Evolutionary conservation across 805 yeast genomes (phyloP).

Genomic region (Metschnikowia dekortorum): DNA sequence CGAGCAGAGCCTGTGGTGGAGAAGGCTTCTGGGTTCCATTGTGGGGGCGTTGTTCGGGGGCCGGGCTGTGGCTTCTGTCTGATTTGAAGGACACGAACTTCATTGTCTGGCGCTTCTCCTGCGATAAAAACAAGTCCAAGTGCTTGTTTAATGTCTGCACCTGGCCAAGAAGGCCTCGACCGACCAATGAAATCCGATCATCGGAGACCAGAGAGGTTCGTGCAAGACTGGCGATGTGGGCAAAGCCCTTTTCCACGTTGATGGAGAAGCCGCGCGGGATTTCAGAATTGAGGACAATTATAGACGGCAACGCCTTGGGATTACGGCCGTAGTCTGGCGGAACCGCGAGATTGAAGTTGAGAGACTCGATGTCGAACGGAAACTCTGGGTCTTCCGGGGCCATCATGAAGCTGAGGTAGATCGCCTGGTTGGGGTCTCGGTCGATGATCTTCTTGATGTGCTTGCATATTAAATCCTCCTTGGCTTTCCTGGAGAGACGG

Average conservation of each 20-base stretch:
- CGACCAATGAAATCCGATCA: conserved; percentile 32
- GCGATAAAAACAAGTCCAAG: conserved; percentile 54
- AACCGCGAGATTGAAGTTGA: conserved; percentile 49
- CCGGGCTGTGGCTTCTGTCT: background rate
- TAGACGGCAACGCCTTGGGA: conserved; percentile 39
- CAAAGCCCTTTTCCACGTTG: conserved; percentile 65
- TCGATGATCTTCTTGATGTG: conserved; percentile 12
- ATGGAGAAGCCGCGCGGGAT: conserved; percentile 66
- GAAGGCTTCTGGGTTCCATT: background rate
- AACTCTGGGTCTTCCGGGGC: conserved; percentile 70
- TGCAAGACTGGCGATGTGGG: conserved; percentile 33
- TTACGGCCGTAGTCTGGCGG: conserved; percentile 52
- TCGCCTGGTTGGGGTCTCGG: conserved; percentile 14
- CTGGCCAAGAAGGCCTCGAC: conserved; percentile 51
- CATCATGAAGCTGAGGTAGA: conserved; percentile 43
- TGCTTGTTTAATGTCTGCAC: conserved; percentile 51
- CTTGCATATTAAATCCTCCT: conserved; percentile 9
- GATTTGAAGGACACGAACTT: conserved; percentile 46
- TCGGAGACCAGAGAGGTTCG: conserved; percentile 16
- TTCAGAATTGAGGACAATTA: conserved; percentile 58
- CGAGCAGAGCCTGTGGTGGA: background rate
- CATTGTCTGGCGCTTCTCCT: conserved; percentile 57
- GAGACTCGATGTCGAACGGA: conserved; percentile 55
- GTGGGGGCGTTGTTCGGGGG: background rate
- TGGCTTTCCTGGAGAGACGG: conserved; percentile 9